These are phyloP conservation scores for Eucommia ulmoides DNA, from an alignment of 257 asterid genomes.

Conservation along the genomic window DNA sequence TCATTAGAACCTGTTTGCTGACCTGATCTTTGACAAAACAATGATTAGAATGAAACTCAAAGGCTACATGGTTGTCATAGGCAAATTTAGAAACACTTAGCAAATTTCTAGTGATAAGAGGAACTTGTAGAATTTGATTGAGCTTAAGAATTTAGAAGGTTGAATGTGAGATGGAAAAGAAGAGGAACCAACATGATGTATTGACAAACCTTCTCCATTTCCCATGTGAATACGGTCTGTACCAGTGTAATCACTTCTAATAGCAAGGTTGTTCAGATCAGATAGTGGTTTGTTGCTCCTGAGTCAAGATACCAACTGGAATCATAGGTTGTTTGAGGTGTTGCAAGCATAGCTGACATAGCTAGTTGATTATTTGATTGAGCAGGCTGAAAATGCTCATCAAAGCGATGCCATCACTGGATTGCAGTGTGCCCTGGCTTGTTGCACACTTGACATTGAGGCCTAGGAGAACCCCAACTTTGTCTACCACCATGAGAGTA, in stretches of 20 bases:
- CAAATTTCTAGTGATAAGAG: not conserved
- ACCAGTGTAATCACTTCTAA: not conserved
- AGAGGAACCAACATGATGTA: not conserved
- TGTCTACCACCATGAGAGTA: too few species aligned
- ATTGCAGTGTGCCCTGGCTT: too few species aligned
- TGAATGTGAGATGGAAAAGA: not conserved
- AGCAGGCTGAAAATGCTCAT: too few species aligned
- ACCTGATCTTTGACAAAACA: not conserved
- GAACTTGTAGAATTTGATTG: not conserved
- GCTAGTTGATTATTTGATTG: too few species aligned
- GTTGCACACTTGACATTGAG: too few species aligned
- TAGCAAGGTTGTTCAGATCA: not conserved
- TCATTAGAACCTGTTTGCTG: not conserved
- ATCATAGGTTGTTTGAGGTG: too few species aligned
- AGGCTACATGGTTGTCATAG: not conserved
- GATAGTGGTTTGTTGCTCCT: not conserved
- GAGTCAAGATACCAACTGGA: not conserved
- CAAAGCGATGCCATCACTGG: too few species aligned
- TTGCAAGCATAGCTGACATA: too few species aligned
- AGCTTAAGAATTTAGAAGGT: not conserved
- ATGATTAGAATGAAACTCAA: not conserved
- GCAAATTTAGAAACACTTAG: not conserved
- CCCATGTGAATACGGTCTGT: not conserved
- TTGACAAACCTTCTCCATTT: not conserved
- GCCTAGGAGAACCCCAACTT: too few species aligned